Percentiles rank a stretch among this genome's conserved stretches.
Conservation (phyloP, 768 basidiomycete species). For the Coprinellus aureogranulatus region DNA sequence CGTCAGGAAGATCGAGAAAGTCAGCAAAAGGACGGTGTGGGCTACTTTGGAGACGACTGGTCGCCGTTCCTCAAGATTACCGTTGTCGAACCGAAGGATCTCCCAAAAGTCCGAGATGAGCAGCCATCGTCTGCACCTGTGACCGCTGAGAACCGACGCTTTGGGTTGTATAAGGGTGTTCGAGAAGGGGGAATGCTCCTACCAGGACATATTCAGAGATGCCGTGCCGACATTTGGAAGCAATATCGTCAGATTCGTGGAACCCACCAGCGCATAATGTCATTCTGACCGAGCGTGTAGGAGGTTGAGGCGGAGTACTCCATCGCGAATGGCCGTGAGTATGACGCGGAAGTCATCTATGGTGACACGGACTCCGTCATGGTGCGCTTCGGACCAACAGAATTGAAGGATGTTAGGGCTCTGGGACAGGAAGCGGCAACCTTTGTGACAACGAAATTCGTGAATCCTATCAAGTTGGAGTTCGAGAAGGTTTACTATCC, state of each 20-base stretch:
- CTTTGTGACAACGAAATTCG: constrained; percentile 85
- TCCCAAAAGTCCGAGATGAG: constrained; percentile 93
- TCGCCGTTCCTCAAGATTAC: constrained; percentile 85
- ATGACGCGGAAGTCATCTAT: constrained; percentile 94
- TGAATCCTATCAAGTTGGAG: constrained; percentile 96
- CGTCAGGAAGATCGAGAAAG: constrained; percentile 51
- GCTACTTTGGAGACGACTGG: constrained; percentile 79
- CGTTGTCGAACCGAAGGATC: constrained; percentile 62
- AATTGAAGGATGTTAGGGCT: constrained; percentile 84
- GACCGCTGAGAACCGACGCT: too few species aligned
- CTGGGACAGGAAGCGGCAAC: constrained; percentile 92
- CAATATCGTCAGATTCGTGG: too few species aligned
- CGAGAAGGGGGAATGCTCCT: constrained; percentile 72
- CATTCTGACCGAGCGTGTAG: constrained; percentile 28
- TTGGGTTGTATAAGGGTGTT: constrained; percentile 55
- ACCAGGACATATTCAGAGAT: constrained; percentile 51
- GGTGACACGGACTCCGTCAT: constrained; percentile 99
- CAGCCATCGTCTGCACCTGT: constrained; percentile 30
- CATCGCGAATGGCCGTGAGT: constrained; percentile 76
- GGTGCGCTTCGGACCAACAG: constrained; percentile 92
- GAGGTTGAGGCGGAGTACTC: constrained; percentile 90
- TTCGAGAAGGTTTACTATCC: constrained; percentile 99
- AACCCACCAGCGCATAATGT: too few species aligned
- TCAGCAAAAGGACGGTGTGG: constrained; percentile 75
- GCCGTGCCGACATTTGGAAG: constrained; percentile 79